Evolutionary conservation across 805 yeast genomes (phyloP).

Genomic region (Limtongia smithiae): DNA sequence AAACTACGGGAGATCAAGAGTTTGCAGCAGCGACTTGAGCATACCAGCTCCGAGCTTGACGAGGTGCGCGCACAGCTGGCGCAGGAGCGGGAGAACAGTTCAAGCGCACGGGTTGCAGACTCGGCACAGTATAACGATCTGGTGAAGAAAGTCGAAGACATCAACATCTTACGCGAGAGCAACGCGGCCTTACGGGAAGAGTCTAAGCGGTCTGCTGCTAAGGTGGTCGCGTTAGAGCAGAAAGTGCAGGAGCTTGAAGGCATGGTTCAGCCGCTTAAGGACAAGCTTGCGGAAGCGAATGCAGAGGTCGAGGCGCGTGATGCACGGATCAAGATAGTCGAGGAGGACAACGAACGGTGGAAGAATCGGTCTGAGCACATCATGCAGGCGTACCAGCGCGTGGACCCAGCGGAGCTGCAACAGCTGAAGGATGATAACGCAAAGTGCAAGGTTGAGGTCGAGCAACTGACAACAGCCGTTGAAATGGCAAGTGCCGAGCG

Average conservation of each 20-base stretch:
- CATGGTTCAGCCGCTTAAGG: slow-evolving; percentile 47
- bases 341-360: slow-evolving; percentile 60
- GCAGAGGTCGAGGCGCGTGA: slow-evolving; percentile 49
- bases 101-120: slow-evolving; percentile 14
- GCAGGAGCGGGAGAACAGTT: slow-evolving; percentile 34
- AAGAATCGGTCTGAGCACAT: slow-evolving; percentile 50
- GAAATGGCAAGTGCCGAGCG: slow-evolving; percentile 17
- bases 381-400: slow-evolving; percentile 44
- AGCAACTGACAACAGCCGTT: slow-evolving; percentile 22
- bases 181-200: slow-evolving; percentile 61
- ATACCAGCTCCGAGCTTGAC: slow-evolving; percentile 49
- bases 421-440: slow-evolving; percentile 38
- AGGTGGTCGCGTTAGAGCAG: slow-evolving; percentile 42
- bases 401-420: slow-evolving; percentile 48
- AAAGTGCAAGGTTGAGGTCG: slow-evolving; percentile 30
- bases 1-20: slow-evolving; percentile 53
- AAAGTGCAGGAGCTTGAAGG: slow-evolving; percentile 37
- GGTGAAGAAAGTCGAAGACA: slow-evolving; percentile 53
- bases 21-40: slow-evolving; percentile 49
- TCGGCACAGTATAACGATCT: slow-evolving; percentile 46
- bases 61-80: slow-evolving; percentile 49
- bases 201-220: slow-evolving; percentile 36
- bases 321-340: slow-evolving; percentile 46
- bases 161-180: slow-evolving; percentile 64
- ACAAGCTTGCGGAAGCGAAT: slow-evolving; percentile 39